Percentiles rank a stretch among this genome's conserved stretches.
phyloP scores from a whole-genome alignment of 306 rosid species.

The Pueraria montana region DNA sequence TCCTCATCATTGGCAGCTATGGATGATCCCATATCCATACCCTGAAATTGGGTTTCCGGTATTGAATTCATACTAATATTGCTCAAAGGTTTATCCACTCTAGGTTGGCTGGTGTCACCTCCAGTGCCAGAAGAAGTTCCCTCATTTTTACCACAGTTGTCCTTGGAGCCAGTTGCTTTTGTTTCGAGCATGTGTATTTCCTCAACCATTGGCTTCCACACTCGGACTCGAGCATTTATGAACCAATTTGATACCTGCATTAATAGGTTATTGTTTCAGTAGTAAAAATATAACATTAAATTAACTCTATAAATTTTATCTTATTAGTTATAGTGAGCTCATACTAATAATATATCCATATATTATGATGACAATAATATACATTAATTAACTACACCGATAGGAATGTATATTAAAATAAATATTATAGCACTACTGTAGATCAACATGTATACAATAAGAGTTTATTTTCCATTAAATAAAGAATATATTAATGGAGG shows the following conservation, averaged over 20 bases:
- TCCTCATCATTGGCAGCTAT: constrained; percentile 37
- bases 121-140: constrained; percentile 44
- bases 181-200: constrained; percentile 94
- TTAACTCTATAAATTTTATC: too few relatives aligned
- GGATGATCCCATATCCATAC: constrained; percentile 43
- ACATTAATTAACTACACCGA: neutral
- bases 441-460: neutral
- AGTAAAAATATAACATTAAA: neutral
- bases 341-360: neutral
- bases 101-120: constrained; percentile 49
- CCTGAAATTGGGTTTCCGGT: constrained; percentile 51
- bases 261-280: constrained; percentile 1
- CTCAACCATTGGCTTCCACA: constrained; percentile 99
- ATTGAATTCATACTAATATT: constrained; percentile 43
- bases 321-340: neutral
- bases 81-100: constrained; percentile 35
- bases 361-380: neutral
- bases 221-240: constrained; percentile 89
- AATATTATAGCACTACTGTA: neutral
- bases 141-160: constrained; percentile 44
- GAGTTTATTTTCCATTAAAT: neutral
- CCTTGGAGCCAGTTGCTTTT: constrained; percentile 51
- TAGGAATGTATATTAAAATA: neutral
- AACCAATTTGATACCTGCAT: constrained; percentile 94
- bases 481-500: neutral